A percentile compares a stretch with the other conserved stretches of the same genome.
Conservation (phyloP, 805 yeast genomes). For the Ogataea nonfermentans region DNA sequence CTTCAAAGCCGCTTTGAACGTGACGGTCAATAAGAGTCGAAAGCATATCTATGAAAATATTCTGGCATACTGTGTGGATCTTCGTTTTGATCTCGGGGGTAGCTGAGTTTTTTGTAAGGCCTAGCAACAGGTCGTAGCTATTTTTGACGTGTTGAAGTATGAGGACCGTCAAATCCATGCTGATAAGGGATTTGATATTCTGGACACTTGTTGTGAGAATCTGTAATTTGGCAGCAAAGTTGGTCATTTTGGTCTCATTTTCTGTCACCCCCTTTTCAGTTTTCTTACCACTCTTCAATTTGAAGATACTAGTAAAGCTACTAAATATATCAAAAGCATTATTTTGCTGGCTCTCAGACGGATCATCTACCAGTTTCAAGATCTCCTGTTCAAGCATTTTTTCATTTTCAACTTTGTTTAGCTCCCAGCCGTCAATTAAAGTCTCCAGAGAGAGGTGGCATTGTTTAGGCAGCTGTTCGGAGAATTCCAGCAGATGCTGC, state of each 20-base stretch:
- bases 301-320: conserved; percentile 64
- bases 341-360: conserved; percentile 31
- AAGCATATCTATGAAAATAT: conserved; percentile 67
- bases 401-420: conserved; percentile 36
- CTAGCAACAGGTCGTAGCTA: conserved; percentile 57
- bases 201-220: conserved; percentile 73
- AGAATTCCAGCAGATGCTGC: conserved; percentile 34
- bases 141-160: conserved; percentile 67
- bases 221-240: conserved; percentile 77
- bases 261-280: conserved; percentile 31
- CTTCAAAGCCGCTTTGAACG: conserved; percentile 78
- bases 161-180: conserved; percentile 74
- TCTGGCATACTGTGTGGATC: conserved; percentile 42
- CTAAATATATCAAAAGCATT: conserved; percentile 49
- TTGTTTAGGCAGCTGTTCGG: conserved; percentile 34
- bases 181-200: conserved; percentile 71
- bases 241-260: conserved; percentile 40
- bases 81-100: conserved; percentile 31
- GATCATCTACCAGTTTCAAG: conserved; percentile 32
- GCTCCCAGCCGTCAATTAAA: conserved; percentile 41
- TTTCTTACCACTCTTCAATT: conserved; percentile 29
- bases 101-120: conserved; percentile 37
- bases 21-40: conserved; percentile 68
- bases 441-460: conserved; percentile 30
- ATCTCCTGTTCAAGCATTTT: conserved; percentile 40